A percentile compares a stretch with the other conserved stretches of the same genome.
Conservation (phyloP, 352 stramenopile genomes). For the Globisporangium cederbergense region DNA sequence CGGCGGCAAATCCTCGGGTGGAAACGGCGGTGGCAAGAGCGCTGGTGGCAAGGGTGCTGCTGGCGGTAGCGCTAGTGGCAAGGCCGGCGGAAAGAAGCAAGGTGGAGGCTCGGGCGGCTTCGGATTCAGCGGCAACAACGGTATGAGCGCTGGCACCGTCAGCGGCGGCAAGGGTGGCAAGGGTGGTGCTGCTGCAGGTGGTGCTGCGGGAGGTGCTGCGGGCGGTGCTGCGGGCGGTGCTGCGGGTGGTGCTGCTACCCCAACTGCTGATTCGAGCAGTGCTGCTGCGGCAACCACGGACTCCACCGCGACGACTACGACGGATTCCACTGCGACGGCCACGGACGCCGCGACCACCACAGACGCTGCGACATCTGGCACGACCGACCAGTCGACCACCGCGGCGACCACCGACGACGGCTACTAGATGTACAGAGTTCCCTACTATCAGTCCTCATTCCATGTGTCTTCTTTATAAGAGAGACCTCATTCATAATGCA, state of each 20-base stretch:
- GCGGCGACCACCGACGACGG: neutral
- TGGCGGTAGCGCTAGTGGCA: neutral
- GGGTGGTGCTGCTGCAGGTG: too few relatives aligned
- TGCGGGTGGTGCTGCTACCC: neutral
- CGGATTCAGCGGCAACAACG: neutral
- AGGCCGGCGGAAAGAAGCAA: neutral
- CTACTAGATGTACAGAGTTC: neutral
- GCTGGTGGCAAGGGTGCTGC: neutral
- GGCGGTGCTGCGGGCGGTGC: neutral
- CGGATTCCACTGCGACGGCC: neutral
- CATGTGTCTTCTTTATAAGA: neutral
- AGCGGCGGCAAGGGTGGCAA: neutral
- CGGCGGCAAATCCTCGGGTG: neutral
- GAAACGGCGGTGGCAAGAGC: neutral
- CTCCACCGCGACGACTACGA: too few relatives aligned
- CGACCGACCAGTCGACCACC: neutral
- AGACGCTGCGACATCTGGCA: neutral
- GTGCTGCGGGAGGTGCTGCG: neutral
- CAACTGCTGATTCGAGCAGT: neutral
- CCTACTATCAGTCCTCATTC: neutral
- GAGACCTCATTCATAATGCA: neutral
- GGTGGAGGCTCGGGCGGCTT: slow-evolving; percentile 1
- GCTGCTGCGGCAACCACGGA: neutral
- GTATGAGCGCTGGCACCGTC: slow-evolving; percentile 4
- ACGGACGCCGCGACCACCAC: neutral